Evolutionary conservation across 441 rosid genomes (phyloP).

Genomic region (Oxalis stricta): DNA sequence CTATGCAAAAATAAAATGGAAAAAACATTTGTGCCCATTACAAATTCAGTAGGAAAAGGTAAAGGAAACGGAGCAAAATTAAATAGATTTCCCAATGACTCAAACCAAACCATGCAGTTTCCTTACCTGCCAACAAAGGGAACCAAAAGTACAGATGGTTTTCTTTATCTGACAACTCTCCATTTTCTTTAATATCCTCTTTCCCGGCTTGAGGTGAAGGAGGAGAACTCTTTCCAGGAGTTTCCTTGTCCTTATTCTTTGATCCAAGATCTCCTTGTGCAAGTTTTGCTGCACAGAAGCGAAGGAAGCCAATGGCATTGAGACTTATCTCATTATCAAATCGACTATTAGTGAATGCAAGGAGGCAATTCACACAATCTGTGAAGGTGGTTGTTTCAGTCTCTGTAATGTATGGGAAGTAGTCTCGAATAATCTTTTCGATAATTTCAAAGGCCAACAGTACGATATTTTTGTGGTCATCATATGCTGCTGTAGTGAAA

Average conservation of each 20-base stretch:
- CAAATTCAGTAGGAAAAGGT: slow-evolving; percentile 7
- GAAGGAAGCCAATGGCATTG: slow-evolving; percentile 91
- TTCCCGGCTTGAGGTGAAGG: slow-evolving; percentile 43
- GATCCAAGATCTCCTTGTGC: slow-evolving; percentile 89
- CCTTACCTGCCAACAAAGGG: slow-evolving; percentile 89
- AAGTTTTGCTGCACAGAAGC: slow-evolving; percentile 91
- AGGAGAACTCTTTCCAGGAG: slow-evolving; percentile 33
- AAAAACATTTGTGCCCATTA: slow-evolving; percentile 1
- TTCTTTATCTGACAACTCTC: slow-evolving; percentile 55
- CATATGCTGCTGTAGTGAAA: slow-evolving; percentile 98
- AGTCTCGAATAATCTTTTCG: slow-evolving; percentile 94
- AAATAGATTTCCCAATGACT: too few species aligned
- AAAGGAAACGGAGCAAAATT: background rate
- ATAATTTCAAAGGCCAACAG: slow-evolving; percentile 91
- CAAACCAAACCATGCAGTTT: slow-evolving; percentile 11
- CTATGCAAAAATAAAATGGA: slow-evolving; percentile 30
- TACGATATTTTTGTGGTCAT: slow-evolving; percentile 96
- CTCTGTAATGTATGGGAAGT: slow-evolving; percentile 96
- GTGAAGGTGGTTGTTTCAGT: slow-evolving; percentile 99
- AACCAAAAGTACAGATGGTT: slow-evolving; percentile 94
- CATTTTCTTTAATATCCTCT: slow-evolving; percentile 51
- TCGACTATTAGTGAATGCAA: slow-evolving; percentile 95
- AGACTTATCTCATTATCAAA: slow-evolving; percentile 92
- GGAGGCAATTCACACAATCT: slow-evolving; percentile 94
- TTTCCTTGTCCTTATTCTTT: slow-evolving; percentile 60